These are phyloP conservation scores for Handroanthus guayacan DNA, from an alignment of 257 asterid species.

Conservation along the genomic window DNA sequence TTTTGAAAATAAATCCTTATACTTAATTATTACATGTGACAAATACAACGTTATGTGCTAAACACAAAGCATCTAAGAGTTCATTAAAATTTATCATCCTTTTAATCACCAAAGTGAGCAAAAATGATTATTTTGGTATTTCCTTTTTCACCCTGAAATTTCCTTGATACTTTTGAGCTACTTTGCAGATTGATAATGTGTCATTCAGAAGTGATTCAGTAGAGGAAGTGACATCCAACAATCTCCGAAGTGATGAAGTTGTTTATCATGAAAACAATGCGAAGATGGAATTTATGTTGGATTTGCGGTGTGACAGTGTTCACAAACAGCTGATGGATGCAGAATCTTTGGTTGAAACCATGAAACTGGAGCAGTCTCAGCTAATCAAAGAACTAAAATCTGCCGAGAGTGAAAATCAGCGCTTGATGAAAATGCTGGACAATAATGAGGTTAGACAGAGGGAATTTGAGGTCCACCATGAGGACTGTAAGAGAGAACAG, in stretches of 20 bases:
- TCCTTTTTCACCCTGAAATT: conserved; percentile 24
- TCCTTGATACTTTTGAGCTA: conserved; percentile 9
- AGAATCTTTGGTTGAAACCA: conserved; percentile 50
- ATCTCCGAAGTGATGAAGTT: conserved; percentile 39
- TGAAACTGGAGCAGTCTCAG: conserved; percentile 59
- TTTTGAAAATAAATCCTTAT: neutral
- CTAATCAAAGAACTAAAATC: conserved; percentile 57
- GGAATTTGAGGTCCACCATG: conserved; percentile 26
- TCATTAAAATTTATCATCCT: neutral
- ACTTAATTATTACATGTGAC: conserved; percentile 17
- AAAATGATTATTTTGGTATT: conserved; percentile 4
- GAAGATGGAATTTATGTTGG: conserved; percentile 31
- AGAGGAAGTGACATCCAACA: conserved; percentile 43
- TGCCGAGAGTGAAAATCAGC: conserved; percentile 51
- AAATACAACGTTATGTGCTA: conserved; percentile 5
- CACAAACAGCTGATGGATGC: conserved; percentile 62
- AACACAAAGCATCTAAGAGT: conserved; percentile 7
- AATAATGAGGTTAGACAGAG: conserved; percentile 36
- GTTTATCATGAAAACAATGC: conserved; percentile 35
- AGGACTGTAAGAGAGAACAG: conserved; percentile 18
- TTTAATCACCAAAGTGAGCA: conserved; percentile 19
- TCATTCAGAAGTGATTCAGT: conserved; percentile 41
- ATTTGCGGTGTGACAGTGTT: conserved; percentile 45
- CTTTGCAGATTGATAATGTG: conserved; percentile 49
- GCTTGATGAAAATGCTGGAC: conserved; percentile 45